Conservation (phyloP, 768 basidiomycete genomes). For the Solioccasus polychromus region DNA sequence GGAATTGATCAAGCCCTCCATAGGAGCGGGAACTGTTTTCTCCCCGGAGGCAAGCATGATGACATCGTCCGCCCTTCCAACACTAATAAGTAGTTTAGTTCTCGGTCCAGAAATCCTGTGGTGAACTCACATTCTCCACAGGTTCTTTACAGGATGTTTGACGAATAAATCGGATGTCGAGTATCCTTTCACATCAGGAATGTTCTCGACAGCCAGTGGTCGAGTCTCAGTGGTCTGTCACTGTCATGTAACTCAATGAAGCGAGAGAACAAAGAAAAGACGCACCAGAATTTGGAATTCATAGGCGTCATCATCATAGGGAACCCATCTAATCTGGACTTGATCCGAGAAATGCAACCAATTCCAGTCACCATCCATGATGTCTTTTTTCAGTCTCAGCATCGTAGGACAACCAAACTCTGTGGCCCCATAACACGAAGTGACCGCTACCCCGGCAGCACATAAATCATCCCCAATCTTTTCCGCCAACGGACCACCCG, state of each 20-base stretch:
- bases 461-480: conserved; percentile 15
- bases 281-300: conserved; percentile 37
- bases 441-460: conserved; percentile 15
- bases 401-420: conserved; percentile 13
- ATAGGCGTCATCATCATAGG: conserved; percentile 30
- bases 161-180: conserved; percentile 43
- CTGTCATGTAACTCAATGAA: neutral
- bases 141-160: conserved; percentile 41
- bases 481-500: conserved; percentile 12
- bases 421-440: conserved; percentile 16
- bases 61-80: conserved; percentile 36
- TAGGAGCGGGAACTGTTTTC: conserved; percentile 23
- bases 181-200: conserved; percentile 39
- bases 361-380: conserved; percentile 18
- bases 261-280: too few relatives aligned
- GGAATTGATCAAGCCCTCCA: conserved; percentile 28
- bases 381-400: too few relatives aligned
- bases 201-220: conserved; percentile 31
- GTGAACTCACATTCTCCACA: conserved; percentile 35
- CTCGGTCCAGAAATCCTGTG: neutral
- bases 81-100: neutral
- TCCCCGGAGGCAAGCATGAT: conserved; percentile 28
- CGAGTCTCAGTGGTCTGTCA: conserved; percentile 4
- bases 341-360: conserved; percentile 8
- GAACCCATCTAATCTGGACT: conserved; percentile 28